Base-by-base conservation (phyloP, 2,329 filamentous ascomycete genomes). In the Talaromyces funiculosus region DNA sequence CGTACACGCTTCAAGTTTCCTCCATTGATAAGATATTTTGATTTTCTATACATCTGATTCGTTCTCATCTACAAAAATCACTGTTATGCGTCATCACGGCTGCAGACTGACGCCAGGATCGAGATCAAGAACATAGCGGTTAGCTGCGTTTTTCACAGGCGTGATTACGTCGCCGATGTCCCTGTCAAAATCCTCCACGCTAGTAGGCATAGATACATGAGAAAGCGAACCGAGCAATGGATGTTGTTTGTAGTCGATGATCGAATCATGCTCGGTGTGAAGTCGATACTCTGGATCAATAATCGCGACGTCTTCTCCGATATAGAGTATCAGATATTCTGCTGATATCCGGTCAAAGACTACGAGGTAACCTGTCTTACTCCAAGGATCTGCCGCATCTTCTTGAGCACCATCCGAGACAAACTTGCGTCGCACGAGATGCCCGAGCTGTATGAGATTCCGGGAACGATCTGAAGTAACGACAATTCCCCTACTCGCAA, bases 381-480 rank as follows among this genome's bases (percentile, higher is more conserved):
- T 63, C 71, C 72, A 76, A n/a, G 60, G 54, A 54, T 24, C 16
- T 35, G 51, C 5, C 38, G 57, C 7, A 26, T 54, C 12, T 18
- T 54, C 14, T 18, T 38, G 51, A 24, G 24, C 8, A 18, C 4
- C 12, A 5, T 29, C 7, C 7, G 53, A 24, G n/a, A 7, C 5
- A 14, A 37, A 29, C 4, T 53, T 16, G 37, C 68, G 67, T 63
- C 64, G 64, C n/a, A 67, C 66, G 29, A 77, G 61, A 60, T 67
- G 71, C 3, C 75, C 75, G 24, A 76, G 67, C 62, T 76, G 74
- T 63, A 77, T 70, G 33, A 76, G 53, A 59, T 73, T 69, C 45
- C 74, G 63, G 35, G 63, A 63, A 20, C 63, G 64, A 9, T 67
- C 64, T 49, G 62, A 53, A 45, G 56, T 58, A 26, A 65, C 60